These are phyloP conservation scores for Solanum lycopersicoides DNA, from an alignment of 257 asterid species.

Conservation along the genomic window DNA sequence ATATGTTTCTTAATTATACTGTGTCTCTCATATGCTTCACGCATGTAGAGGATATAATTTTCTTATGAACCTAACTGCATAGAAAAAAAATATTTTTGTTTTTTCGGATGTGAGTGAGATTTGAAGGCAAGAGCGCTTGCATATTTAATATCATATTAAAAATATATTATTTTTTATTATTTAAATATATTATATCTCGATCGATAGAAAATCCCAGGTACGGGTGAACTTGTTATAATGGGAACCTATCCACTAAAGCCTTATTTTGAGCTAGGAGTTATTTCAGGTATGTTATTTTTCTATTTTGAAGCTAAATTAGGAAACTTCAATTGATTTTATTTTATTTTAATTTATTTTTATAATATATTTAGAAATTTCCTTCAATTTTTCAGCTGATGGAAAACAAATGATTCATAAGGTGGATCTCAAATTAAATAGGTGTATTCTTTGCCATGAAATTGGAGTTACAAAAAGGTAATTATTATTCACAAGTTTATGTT, in stretches of 20 bases:
- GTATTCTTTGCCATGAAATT: constrained; percentile 57
- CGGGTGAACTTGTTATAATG: constrained; percentile 52
- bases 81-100: no score
- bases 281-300: constrained; percentile 33
- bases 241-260: constrained; percentile 44
- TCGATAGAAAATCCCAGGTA: constrained; percentile 33
- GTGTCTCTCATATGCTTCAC: not conserved
- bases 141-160: not conserved
- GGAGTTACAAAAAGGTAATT: constrained; percentile 47
- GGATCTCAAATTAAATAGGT: constrained; percentile 44
- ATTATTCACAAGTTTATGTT: not conserved
- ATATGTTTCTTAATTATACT: no score
- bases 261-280: constrained; percentile 43
- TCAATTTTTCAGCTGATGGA: constrained; percentile 40
- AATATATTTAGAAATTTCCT: not conserved
- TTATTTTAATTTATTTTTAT: not conserved
- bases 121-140: no score
- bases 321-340: not conserved
- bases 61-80: not conserved
- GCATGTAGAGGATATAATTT: not conserved
- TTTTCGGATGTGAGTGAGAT: not conserved
- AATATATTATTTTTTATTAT: not conserved
- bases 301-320: not conserved
- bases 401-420: constrained; percentile 42
- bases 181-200: not conserved